Percentiles rank a stretch among this genome's conserved stretches.
These are phyloP conservation scores for Schizothecium vesticola DNA, from an alignment of 495 filamentous ascomycete species.

Conservation along the genomic window DNA sequence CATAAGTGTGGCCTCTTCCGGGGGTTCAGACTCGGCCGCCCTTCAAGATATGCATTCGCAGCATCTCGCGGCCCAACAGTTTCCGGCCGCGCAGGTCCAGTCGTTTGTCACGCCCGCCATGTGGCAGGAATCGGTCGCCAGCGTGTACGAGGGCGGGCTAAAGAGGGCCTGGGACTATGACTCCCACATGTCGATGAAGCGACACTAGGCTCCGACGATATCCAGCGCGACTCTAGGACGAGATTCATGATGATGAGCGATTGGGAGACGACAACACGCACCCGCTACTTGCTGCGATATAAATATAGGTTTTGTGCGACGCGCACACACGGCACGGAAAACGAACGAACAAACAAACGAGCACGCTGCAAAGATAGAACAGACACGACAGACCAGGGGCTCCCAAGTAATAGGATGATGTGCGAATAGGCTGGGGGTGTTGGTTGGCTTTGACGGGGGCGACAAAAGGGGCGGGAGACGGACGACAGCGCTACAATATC, in stretches of 20 bases:
- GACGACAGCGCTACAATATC: background rate
- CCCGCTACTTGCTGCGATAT: background rate
- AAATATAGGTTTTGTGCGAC: background rate
- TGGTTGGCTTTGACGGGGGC: background rate
- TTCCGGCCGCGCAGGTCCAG: conserved; percentile 38
- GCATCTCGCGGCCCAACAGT: conserved; percentile 13
- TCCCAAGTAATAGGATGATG: background rate
- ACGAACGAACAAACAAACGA: background rate
- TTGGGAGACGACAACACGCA: background rate
- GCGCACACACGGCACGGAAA: background rate
- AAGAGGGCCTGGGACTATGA: conserved; percentile 72
- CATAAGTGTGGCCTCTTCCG: conserved; percentile 40
- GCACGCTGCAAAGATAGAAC: background rate
- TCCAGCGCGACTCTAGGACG: background rate
- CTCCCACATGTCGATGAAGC: conserved; percentile 24
- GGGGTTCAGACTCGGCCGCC: conserved; percentile 46
- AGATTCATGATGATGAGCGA: background rate
- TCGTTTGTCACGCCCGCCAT: conserved; percentile 84
- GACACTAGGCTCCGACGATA: background rate
- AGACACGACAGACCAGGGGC: background rate
- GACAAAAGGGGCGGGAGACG: background rate
- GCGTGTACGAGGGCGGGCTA: conserved; percentile 72
- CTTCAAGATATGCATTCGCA: conserved; percentile 47
- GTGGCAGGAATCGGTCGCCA: conserved; percentile 95
- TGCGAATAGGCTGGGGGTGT: background rate